These are phyloP conservation scores for Persicaria maculosa DNA, from an alignment of 148 eudicot species.

Conservation along the genomic window DNA sequence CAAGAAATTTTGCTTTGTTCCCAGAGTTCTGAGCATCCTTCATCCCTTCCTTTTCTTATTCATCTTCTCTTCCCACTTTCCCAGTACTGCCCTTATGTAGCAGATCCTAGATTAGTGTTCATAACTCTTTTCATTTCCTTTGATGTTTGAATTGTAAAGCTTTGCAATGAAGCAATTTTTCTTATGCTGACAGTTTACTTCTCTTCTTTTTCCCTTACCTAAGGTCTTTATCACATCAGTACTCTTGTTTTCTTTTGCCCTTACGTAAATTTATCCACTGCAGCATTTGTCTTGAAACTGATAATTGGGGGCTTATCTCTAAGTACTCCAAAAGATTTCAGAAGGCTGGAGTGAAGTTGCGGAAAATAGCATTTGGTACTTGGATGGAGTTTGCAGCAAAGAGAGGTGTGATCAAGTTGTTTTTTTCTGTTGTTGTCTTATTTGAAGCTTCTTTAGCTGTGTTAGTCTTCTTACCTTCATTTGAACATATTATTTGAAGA, in stretches of 20 bases:
- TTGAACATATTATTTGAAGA: neutral
- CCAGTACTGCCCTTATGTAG: neutral
- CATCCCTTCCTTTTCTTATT: neutral
- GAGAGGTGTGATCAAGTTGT: conserved; percentile 39
- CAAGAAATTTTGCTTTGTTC: neutral
- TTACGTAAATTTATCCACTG: conserved; percentile 11
- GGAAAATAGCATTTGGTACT: conserved; percentile 57
- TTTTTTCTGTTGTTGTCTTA: neutral
- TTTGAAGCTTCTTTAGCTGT: neutral
- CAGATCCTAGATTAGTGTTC: neutral
- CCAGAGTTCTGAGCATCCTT: neutral
- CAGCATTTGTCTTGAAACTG: conserved; percentile 75
- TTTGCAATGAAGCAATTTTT: neutral
- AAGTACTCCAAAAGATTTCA: conserved; percentile 64
- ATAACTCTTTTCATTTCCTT: neutral
- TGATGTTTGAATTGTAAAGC: neutral
- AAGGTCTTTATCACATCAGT: neutral
- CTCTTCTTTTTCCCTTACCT: neutral
- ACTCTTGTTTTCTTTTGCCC: neutral
- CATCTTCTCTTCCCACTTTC: neutral
- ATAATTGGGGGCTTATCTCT: conserved; percentile 64
- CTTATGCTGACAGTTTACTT: neutral
- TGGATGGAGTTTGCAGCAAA: conserved; percentile 87
- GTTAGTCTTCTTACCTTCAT: neutral
- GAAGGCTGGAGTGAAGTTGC: conserved; percentile 64